phyloP scores from a whole-genome alignment of 2,329 filamentous ascomycete genomes.

The Epichloe aotearoae region DNA sequence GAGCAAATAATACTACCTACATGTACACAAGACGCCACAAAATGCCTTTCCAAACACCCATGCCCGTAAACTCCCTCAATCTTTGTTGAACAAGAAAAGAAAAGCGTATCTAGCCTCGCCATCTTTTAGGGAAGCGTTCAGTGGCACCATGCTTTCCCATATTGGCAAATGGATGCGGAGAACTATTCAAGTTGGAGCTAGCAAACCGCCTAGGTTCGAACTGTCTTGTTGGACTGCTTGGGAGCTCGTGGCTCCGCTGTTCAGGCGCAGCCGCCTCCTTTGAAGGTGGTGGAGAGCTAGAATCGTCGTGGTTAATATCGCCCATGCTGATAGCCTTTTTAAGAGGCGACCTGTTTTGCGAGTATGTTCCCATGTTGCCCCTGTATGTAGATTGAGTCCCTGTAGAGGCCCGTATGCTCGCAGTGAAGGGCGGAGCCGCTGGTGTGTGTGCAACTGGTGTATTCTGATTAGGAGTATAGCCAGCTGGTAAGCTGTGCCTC shows the following conservation, averaged over 20 bases:
- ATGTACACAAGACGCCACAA: slow-evolving; percentile 1
- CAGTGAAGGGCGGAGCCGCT: slow-evolving; percentile 13
- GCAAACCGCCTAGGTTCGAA: slow-evolving; percentile 17
- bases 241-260: slow-evolving; percentile 27
- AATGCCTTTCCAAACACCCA: slow-evolving; percentile 1
- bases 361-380: slow-evolving; percentile 68
- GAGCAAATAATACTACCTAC: background rate
- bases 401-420: slow-evolving; percentile 10
- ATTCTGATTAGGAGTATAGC: slow-evolving; percentile 10
- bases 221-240: slow-evolving; percentile 29
- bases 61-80: background rate
- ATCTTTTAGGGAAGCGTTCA: slow-evolving; percentile 27
- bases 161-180: slow-evolving; percentile 26
- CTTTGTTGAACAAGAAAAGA: background rate
- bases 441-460: slow-evolving; percentile 8
- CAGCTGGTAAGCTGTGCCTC: slow-evolving; percentile 22
- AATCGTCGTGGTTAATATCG: slow-evolving; percentile 33
- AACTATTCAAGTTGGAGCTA: slow-evolving; percentile 11
- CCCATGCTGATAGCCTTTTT: slow-evolving; percentile 65
- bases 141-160: slow-evolving; percentile 22
- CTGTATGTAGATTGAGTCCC: slow-evolving; percentile 32
- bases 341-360: slow-evolving; percentile 68
- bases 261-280: slow-evolving; percentile 48
- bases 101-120: background rate
- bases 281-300: slow-evolving; percentile 41